Conservation (phyloP, 768 basidiomycete species). For the Suillus sp. region DNA sequence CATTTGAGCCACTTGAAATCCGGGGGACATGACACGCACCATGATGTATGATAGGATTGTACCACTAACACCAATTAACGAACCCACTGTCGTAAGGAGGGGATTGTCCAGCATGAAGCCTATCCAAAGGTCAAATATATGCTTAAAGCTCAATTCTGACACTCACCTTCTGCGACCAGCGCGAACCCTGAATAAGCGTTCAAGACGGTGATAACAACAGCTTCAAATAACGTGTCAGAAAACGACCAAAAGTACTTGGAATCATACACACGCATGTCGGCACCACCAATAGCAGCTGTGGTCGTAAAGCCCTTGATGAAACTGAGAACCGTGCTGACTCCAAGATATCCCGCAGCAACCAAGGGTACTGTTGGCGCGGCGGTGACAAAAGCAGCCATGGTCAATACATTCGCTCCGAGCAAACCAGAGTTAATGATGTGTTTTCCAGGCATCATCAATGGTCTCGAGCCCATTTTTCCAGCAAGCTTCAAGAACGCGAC, state of each 20-base stretch:
- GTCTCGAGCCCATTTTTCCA: conserved; percentile 76
- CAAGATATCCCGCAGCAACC: conserved; percentile 77
- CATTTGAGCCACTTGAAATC: conserved; percentile 1
- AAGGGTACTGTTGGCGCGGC: conserved; percentile 69
- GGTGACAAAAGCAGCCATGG: conserved; percentile 78
- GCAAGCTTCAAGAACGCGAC: conserved; percentile 89
- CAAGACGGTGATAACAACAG: conserved; percentile 87
- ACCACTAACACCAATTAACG: conserved; percentile 87
- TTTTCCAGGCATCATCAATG: conserved; percentile 72
- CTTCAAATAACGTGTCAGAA: conserved; percentile 38
- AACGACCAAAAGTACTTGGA: conserved; percentile 13
- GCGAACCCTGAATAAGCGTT: conserved; percentile 93
- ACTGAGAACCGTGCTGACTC: conserved; percentile 71
- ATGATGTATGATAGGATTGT: conserved; percentile 92
- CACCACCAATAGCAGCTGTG: conserved; percentile 90
- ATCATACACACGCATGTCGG: conserved; percentile 80
- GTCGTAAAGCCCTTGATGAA: conserved; percentile 88
- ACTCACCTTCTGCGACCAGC: conserved; percentile 78
- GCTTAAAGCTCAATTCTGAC: not conserved
- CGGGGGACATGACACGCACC: conserved; percentile 48
- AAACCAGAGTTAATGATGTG: conserved; percentile 75
- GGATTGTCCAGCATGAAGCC: conserved; percentile 91
- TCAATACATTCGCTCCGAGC: conserved; percentile 68
- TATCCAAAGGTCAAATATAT: conserved; percentile 22
- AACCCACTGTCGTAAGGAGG: conserved; percentile 79